Evolutionary conservation across 371 early-diverging fungal species (phyloP).

Genomic region (Mucor velutinosus): DNA sequence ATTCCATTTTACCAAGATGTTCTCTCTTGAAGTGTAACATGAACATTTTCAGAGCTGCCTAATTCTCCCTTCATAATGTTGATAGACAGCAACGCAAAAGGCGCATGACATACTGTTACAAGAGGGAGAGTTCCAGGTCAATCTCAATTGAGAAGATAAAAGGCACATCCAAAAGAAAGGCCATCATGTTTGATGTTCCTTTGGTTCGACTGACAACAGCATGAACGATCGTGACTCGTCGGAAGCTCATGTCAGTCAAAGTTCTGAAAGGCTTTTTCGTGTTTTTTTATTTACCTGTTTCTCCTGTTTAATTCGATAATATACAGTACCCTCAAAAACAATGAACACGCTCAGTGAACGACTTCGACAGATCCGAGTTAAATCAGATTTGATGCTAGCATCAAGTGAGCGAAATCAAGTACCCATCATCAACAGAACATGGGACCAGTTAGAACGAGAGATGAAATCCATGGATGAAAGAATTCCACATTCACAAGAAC

Average conservation of each 20-base stretch:
- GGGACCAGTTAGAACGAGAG: slow-evolving; percentile 12
- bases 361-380: slow-evolving; percentile 14
- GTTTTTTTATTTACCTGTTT: neutral
- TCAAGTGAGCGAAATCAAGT: neutral
- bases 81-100: too few species aligned
- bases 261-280: neutral
- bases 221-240: neutral
- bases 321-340: neutral
- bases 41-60: too few species aligned
- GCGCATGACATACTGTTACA: too few species aligned
- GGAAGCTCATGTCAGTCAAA: neutral
- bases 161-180: too few species aligned
- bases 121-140: too few species aligned
- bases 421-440: slow-evolving; percentile 7
- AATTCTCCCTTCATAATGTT: too few species aligned
- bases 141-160: too few species aligned
- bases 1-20: too few species aligned
- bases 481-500: slow-evolving; percentile 18
- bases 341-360: neutral
- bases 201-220: too few species aligned
- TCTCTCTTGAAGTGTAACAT: too few species aligned
- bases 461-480: slow-evolving; percentile 4
- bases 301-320: neutral
- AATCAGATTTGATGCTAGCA: slow-evolving; percentile 5
- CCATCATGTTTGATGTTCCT: too few species aligned